Percentiles rank a stretch among this genome's conserved stretches.
phyloP scores from a whole-genome alignment of 2,329 filamentous ascomycete species.

The Neopestalotiopsis rosae region DNA sequence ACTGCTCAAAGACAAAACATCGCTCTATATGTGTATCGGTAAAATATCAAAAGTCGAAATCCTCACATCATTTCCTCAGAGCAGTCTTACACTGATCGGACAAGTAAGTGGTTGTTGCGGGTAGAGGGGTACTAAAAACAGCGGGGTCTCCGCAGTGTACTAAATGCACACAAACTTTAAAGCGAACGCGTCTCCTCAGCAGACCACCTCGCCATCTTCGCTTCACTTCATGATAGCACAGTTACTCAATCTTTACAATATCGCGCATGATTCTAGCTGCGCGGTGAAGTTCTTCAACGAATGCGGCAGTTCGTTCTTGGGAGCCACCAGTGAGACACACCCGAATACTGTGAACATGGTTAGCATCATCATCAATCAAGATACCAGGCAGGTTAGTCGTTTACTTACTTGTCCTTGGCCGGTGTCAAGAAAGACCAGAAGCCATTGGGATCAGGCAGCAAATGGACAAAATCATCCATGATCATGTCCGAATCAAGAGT shows the following conservation, averaged over 20 bases:
- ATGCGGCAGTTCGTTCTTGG: conserved; percentile 13
- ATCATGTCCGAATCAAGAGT: neutral
- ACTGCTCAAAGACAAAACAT: no score
- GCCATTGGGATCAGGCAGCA: conserved; percentile 11
- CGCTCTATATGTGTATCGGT: no score
- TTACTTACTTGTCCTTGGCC: conserved; percentile 17
- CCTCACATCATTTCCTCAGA: no score
- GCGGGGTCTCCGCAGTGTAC: neutral
- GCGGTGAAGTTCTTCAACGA: conserved; percentile 15
- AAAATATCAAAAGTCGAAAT: no score
- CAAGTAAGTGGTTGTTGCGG: no score
- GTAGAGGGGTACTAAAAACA: no score
- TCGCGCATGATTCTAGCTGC: conserved; percentile 17
- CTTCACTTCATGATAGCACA: neutral
- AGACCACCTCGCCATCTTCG: neutral
- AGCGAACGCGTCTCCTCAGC: no score
- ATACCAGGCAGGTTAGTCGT: neutral
- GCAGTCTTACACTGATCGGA: no score
- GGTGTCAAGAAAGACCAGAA: conserved; percentile 19
- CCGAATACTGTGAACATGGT: neutral
- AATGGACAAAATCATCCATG: conserved; percentile 15
- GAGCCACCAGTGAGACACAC: conserved; percentile 16
- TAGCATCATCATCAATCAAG: neutral
- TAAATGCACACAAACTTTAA: neutral
- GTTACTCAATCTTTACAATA: neutral